Base-by-base conservation (phyloP, 495 filamentous ascomycete genomes). In the Bacidia gigantensis region DNA sequence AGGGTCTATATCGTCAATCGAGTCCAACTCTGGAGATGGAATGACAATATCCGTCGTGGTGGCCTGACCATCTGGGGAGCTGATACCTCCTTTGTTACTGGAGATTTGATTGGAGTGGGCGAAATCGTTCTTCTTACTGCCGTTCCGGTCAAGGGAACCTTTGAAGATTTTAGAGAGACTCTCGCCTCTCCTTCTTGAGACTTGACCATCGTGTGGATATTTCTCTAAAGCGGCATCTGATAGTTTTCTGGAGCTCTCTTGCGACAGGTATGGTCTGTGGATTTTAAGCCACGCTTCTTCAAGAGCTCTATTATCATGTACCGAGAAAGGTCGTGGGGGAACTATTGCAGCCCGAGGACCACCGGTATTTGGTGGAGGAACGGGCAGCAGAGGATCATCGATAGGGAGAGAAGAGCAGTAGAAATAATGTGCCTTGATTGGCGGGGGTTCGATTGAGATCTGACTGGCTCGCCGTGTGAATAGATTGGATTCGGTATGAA, bases 321-420 rank as follows among this genome's bases (percentile, higher is more conserved):
- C 74, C 0, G 85, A 83, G 62, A 90, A 93, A 2, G 87, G 87
- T n/a, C 81, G 77, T 1, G 85, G 78, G 23, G 80, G 75, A 23
- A 72, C 68, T 51, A 75, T 79, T 21, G 74, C 64, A 53, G 67
- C 64, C 18, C 62, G 60, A 42, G 70, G 70, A 35, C 77, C 64
- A 51, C 76, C 74, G 47, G 71, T 70, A 18, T 73, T 64, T 18
- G 76, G 65, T 26, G 77, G 69, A 17, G 84, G 80, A 18, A 83
- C 63, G 1, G 82, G 74, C 3, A 83, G 81, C 40, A 90, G 73
- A 11, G 87, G 86, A 64, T 93, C 87, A 63, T 93, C 87, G 60
- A 93, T 83, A 38, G 86, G 79, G 26, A 86, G 70, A 18, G 75
- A 70, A 12, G 86, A 89, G 25, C 77, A 72, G 66, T 90, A 92